phyloP scores from a whole-genome alignment of 192 early-diverging fungal species.

The Cladochytrium replicatum region DNA sequence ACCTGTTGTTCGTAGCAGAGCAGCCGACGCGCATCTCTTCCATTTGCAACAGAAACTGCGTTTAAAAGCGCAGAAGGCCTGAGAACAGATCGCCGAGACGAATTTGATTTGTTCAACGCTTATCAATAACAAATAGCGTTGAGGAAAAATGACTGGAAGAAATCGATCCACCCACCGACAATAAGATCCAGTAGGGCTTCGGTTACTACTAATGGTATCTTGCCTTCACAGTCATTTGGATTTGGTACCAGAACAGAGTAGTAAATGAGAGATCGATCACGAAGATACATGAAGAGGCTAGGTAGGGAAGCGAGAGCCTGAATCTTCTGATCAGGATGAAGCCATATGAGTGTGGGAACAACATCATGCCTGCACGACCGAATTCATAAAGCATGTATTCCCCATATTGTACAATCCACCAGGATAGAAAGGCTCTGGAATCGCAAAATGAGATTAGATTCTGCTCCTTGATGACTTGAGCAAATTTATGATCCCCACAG shows the following conservation, averaged over 20 bases:
- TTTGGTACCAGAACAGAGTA: constrained; percentile 5
- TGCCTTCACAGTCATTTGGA: not conserved
- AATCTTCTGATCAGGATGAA: not conserved
- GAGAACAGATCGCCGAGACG: constrained; percentile 5
- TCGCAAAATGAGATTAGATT: too few species aligned
- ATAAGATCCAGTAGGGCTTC: constrained; percentile 14
- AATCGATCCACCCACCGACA: not conserved
- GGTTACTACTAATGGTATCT: constrained; percentile 5
- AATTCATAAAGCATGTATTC: constrained; percentile 85
- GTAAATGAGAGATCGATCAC: constrained; percentile 10
- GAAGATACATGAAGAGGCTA: constrained; percentile 20
- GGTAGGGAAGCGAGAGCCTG: constrained; percentile 30
- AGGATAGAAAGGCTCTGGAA: too few species aligned
- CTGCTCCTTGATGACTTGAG: too few species aligned
- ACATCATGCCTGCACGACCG: constrained; percentile 59
- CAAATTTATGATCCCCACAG: too few species aligned
- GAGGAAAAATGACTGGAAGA: constrained; percentile 1
- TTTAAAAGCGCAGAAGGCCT: constrained; percentile 16
- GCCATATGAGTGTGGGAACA: not conserved
- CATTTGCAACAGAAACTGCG: constrained; percentile 22
- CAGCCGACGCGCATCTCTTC: constrained; percentile 18
- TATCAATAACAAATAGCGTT: not conserved
- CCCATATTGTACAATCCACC: constrained; percentile 71
- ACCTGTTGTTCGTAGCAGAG: constrained; percentile 36
- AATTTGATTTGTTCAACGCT: constrained; percentile 17